Conservation (phyloP, 140 eudicot species). For the Senecio squalidus region DNA sequence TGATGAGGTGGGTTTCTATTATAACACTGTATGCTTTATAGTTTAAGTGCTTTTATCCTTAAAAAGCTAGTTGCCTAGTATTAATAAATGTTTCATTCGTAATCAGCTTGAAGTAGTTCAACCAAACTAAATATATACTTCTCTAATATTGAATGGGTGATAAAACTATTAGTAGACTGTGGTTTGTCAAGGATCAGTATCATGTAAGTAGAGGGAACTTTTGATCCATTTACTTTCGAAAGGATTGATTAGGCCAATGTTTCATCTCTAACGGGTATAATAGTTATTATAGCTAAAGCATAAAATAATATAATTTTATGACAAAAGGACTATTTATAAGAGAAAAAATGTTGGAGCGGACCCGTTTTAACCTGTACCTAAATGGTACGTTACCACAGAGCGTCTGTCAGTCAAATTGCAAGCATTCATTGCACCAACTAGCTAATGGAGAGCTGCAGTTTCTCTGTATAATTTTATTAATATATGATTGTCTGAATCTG, state of each 20-base stretch:
- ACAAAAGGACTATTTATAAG: too few relatives aligned
- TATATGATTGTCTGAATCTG: conserved; percentile 18
- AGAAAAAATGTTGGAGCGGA: too few relatives aligned
- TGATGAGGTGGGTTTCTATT: conserved; percentile 53
- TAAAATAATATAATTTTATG: too few relatives aligned
- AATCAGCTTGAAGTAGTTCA: background rate
- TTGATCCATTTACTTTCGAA: too few relatives aligned
- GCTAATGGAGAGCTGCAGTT: background rate
- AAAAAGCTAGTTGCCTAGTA: conserved; percentile 5
- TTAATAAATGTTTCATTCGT: conserved; percentile 1
- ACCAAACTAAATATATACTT: background rate
- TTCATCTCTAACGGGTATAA: too few relatives aligned
- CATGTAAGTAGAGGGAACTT: too few relatives aligned
- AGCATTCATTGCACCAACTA: conserved; percentile 1
- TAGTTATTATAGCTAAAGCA: too few relatives aligned
- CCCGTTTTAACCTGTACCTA: too few relatives aligned
- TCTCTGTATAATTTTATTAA: background rate
- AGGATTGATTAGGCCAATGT: too few relatives aligned
- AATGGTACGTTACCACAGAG: too few relatives aligned
- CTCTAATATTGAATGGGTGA: background rate
- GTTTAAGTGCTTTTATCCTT: conserved; percentile 9
- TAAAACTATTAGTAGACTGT: too few relatives aligned
- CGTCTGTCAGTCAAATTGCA: background rate
- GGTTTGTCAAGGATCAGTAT: background rate
- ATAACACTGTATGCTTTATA: background rate